Base-by-base conservation (phyloP, 768 basidiomycete genomes). In the Rhodotorula sphaerocarpa region DNA sequence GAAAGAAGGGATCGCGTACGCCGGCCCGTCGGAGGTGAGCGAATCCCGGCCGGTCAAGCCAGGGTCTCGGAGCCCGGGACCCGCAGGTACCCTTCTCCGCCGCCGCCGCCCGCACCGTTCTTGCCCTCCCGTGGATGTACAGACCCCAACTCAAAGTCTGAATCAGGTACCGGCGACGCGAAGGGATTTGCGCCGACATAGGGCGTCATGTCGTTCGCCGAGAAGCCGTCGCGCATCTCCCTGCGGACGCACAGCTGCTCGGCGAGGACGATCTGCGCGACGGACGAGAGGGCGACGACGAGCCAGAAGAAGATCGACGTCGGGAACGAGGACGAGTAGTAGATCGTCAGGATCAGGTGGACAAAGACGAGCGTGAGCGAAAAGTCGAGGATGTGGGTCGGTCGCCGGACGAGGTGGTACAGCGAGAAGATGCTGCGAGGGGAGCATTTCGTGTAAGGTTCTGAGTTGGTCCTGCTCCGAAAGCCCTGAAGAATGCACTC, bases 351-450 rank as follows among this genome's bases (percentile, higher is more conserved):
- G 58, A 97, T 85, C 61, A 93, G 78, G 75, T 99, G 95, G 74
- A 85, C 88, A 80, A 93, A 88, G 51, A 88, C 77, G 51, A 97
- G 82, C 0, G 95, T 97, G 63, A 93, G 75, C 14, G 89, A 80
- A 76, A 95, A 95, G 77, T 99, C 95, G 70, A 99, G 85, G 72
- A 97, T 86, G 70, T 93, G 82, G 27, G 93, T 88, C 42, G 95
- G 95, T 50, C 89, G 82, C 50, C 90, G 86, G 74, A 99, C 80
- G 72, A 99, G 80, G 65, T 82, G 80, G 76, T 88, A 97, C 14
- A 97, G 79, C 73, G 85, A 91, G 72, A 85, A 86, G 57, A 93
- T 77, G 73, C 83, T 84, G 69, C 80, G 33, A 23, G 50, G 9
- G 36, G 0, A 16, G 15, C n/a, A n/a, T n/a, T n/a, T n/a, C n/a